Evolutionary conservation across 257 asterid genomes (phyloP), one percentile per base, ranked within the genome.

Genomic region (Primulina tabacum): DNA sequence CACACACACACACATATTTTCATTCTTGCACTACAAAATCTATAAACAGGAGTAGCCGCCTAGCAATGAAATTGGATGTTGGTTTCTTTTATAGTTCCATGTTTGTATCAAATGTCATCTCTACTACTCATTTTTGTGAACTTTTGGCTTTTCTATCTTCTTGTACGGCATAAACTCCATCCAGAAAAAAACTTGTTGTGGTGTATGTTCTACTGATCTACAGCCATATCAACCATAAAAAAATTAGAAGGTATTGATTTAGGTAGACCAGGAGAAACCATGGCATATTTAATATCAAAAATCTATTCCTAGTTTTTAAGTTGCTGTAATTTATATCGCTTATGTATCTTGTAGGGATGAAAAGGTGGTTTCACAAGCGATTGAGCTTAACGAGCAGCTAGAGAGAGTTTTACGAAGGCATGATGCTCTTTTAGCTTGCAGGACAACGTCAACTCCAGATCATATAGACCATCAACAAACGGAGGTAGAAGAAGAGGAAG

Each of bases 341-440:
- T 28, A 68, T 60, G 7, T 71, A 52, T 73, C 62, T 65, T 62
- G 55, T 40, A 86, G 91, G 83, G 87, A 86, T 35, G 91, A 83
- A 66, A 82, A 68, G 63, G 64, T 83, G 69, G 81, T 86, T 61
- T 63, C 87, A 56, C 83, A 78, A 76, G 96, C 99, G 59, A 81
- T 92, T 30, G 96, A 91, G 84, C 84, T 91, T 64, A 94, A 94
- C 16, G 99, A 94, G 80, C 85, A 87, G 72, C 99, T 94, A 60
- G 96, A 91, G 62, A 79, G 82, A 78, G 86, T 89, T 65, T 82
- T 94, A 75, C 76, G 68, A 65, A 86, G 89, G 83, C 96, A 94
- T 28, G 97, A 94, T 70, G 89, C 95, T 57, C 88, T 94, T 47
- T 18, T 89, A 24, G 75, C 86, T 28, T 81, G 79, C 67, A 75